Percentiles rank a stretch among this genome's conserved stretches.
Evolutionary conservation across 2,329 filamentous ascomycete species (phyloP).

Genomic region (Ilyonectria sp.): DNA sequence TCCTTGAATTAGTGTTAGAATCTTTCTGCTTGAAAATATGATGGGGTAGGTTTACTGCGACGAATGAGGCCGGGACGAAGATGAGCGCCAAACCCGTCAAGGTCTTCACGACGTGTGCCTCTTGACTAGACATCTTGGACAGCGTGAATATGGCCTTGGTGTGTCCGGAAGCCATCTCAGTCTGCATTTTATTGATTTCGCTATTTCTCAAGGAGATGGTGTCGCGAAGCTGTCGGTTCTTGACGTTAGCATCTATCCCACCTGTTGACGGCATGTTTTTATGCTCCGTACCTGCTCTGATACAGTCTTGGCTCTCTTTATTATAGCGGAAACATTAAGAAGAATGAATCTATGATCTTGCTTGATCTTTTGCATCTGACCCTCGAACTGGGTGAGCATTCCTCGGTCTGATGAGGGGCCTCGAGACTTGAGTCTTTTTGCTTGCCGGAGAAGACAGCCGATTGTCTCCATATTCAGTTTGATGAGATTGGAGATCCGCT

Average conservation of each 20-base stretch:
- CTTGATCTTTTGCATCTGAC: not conserved
- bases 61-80: conserved; percentile 15
- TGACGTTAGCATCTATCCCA: not conserved
- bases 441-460: not conserved
- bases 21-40: not conserved
- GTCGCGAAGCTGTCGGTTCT: conserved; percentile 15
- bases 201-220: conserved; percentile 14
- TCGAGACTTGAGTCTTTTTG: not conserved
- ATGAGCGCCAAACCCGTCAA: conserved; percentile 21
- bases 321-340: not conserved
- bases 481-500: not conserved
- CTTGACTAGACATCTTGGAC: conserved; percentile 1
- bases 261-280: not conserved
- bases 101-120: conserved; percentile 19
- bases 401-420: not conserved
- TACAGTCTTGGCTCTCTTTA: conserved; percentile 6
- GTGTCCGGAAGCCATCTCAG: conserved; percentile 2
- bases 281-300: conserved; percentile 2
- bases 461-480: conserved; percentile 7
- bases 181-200: conserved; percentile 18
- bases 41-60: not conserved
- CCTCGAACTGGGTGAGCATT: not conserved
- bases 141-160: conserved; percentile 7
- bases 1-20: not conserved
- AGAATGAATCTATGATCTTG: conserved; percentile 11